Percentiles rank a stretch among this genome's conserved stretches.
Evolutionary conservation across 2,329 filamentous ascomycete species (phyloP).

Genomic region (Colletotrichum truncatum): DNA sequence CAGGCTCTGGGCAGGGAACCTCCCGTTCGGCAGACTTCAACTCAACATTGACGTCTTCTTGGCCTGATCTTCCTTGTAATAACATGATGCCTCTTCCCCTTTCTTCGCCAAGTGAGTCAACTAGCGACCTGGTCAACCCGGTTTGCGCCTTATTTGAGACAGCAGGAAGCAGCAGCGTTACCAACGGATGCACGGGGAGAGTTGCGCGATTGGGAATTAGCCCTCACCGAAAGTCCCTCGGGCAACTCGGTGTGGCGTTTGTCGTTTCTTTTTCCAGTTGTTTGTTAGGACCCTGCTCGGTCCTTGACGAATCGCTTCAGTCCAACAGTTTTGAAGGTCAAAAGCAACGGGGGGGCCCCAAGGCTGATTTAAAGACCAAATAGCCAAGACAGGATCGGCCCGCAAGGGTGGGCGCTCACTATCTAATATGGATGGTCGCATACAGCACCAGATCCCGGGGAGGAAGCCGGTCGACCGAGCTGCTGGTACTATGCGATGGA

Average conservation of each 20-base stretch:
- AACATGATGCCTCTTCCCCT: neutral
- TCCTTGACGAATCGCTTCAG: conserved; percentile 2
- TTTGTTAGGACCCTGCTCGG: neutral
- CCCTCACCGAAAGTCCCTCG: conserved; percentile 9
- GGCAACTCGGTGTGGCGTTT: conserved; percentile 19
- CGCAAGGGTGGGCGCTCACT: conserved; percentile 2
- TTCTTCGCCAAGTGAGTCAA: neutral
- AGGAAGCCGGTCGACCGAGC: neutral
- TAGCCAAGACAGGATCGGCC: conserved; percentile 29
- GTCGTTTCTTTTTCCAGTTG: neutral
- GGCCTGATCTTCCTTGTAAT: neutral
- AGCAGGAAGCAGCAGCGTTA: neutral
- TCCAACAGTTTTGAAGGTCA: neutral
- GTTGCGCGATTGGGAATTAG: neutral
- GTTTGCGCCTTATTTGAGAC: neutral
- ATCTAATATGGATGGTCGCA: conserved; percentile 2
- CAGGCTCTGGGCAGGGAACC: neutral
- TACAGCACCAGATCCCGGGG: conserved; percentile 22
- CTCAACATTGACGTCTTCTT: neutral
- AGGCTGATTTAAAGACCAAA: neutral
- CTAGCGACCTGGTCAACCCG: no score
- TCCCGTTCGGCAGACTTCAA: neutral
- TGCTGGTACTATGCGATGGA: neutral
- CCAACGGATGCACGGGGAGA: neutral
- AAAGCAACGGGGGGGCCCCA: neutral